Evolutionary conservation across 83 land plant species (phyloP).

Genomic region (Diphasiastrum complanatum): DNA sequence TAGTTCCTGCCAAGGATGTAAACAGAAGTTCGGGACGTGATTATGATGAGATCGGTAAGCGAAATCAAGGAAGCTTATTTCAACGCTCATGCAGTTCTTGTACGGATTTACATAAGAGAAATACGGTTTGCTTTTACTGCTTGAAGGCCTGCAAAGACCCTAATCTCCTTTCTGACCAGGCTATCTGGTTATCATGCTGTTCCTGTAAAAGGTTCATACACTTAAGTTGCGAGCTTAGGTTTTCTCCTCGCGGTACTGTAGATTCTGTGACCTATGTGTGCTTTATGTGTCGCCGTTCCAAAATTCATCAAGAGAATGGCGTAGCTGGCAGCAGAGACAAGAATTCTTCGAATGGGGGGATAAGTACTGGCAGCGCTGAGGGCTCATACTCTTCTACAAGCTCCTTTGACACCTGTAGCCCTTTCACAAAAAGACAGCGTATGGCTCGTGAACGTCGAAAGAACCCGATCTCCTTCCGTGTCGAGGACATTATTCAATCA

Average conservation of each 20-base stretch:
- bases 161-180: conserved; percentile 16
- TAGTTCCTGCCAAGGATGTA: no score
- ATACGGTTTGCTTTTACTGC: conserved; percentile 21
- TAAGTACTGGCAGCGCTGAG: neutral
- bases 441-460: conserved; percentile 17
- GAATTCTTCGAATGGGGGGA: neutral
- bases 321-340: conserved; percentile 9
- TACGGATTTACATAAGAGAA: conserved; percentile 13
- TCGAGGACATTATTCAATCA: neutral
- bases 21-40: conserved; percentile 16
- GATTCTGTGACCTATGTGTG: conserved; percentile 23
- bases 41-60: conserved; percentile 2
- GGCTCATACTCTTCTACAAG: conserved; percentile 9
- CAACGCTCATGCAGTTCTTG: conserved; percentile 23
- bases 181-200: conserved; percentile 15
- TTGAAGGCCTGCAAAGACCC: conserved; percentile 13
- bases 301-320: conserved; percentile 16
- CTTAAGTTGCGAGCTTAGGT: conserved; percentile 18
- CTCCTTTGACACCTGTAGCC: conserved; percentile 12
- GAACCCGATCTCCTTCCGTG: conserved; percentile 2
- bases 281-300: conserved; percentile 18
- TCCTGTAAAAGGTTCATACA: conserved; percentile 22
- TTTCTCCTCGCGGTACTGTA: neutral
- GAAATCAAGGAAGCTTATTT: conserved; percentile 9
- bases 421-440: conserved; percentile 19